Evolutionary conservation across 306 rosid genomes (phyloP), one percentile per base, ranked within the genome.

Genomic region (Rosa rugosa): DNA sequence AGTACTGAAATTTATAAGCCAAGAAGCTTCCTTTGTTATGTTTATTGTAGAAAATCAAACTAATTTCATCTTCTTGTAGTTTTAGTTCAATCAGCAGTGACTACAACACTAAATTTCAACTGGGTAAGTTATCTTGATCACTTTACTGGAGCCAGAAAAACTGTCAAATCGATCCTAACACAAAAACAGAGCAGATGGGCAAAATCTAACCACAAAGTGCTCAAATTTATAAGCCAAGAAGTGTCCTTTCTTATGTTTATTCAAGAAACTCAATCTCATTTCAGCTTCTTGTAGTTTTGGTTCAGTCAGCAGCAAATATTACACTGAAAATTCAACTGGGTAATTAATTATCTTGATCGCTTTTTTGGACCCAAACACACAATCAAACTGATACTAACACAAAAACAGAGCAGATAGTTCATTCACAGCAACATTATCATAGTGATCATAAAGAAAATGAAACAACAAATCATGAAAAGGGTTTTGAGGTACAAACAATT

Each of bases 381-480:
- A 11, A 16, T 73, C 53, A 22, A 56, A 53, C 36, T 22, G 20
- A 73, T 36, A 73, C 11, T 1, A n/a, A 59, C 57, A 44, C 42
- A 34, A 75, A 62, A 57, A 44, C 69, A 75, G 18, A 75, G 70
- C 70, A 42, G 17, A 75, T 44, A 22, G 56, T 23, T 13, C 23
- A 57, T 34, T 51, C 46, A 34, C 17, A 72, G 25, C 60, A 71
- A 47, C 23, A 11, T 40, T 53, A 2, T 38, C 8, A 6, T 14
- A 73, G 50, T 13, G 16, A 51, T 11, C 31, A 6, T 54, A 73
- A 53, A 38, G 20, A 38, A 38, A 53, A 36, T 9, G 27, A 67
- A 67, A 38, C 47, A 67, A 38, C 47, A 38, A 18, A 7, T 1
- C 23, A 40, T 18, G 13, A 8, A 17, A 66, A 8, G 46, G 16